Evolutionary conservation across 345 rosid species (phyloP).

Genomic region (Brassica carinata): DNA sequence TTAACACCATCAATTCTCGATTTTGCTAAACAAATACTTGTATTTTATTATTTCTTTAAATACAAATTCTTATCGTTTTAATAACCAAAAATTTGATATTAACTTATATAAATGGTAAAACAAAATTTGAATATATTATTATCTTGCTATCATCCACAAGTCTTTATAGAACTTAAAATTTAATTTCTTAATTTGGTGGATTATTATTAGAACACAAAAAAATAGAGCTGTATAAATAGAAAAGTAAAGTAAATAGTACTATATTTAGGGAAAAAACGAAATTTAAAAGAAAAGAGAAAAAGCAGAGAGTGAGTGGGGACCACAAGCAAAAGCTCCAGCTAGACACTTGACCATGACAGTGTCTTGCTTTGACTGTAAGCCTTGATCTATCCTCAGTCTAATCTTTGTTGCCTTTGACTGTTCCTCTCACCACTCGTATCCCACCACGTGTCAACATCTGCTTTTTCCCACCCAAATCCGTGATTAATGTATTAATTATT

Average conservation of each 20-base stretch:
- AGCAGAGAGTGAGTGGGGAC: conserved; percentile 17
- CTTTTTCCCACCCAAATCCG: conserved; percentile 16
- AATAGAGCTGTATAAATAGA: not conserved
- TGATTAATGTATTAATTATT: conserved; percentile 13
- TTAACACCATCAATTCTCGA: conserved; percentile 18
- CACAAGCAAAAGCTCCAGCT: conserved; percentile 38
- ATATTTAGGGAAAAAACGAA: not conserved
- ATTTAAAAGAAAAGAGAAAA: not conserved
- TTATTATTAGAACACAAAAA: not conserved
- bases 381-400: conserved; percentile 31
- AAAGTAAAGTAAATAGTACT: not conserved
- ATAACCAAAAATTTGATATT: not conserved
- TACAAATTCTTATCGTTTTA: not conserved
- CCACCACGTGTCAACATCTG: conserved; percentile 26
- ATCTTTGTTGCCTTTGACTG: conserved; percentile 39
- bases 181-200: not conserved
- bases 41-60: not conserved
- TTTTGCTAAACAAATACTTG: conserved; percentile 2
- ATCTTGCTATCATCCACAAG: not conserved
- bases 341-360: conserved; percentile 45
- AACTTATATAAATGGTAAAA: not conserved
- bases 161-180: not conserved
- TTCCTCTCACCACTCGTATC: conserved; percentile 14
- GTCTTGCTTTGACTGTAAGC: conserved; percentile 43
- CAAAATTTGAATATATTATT: not conserved